Conservation (phyloP, 1,139 yeast genomes). For the Pneumocystis wakefieldiae region DNA sequence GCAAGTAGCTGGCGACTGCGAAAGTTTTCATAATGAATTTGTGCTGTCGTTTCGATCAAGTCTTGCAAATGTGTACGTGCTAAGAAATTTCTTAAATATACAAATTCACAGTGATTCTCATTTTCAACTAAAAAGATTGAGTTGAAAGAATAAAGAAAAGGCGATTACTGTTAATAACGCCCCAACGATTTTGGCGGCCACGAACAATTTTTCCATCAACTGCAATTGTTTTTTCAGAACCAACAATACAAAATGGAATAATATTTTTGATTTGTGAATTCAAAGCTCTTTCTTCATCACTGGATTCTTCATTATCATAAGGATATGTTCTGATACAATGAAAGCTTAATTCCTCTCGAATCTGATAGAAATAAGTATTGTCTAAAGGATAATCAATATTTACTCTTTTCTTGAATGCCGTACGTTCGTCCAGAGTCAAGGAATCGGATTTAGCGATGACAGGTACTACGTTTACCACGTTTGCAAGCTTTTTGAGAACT, state of each 20-base stretch:
- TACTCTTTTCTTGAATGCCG: conserved; percentile 42
- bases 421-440: conserved; percentile 71
- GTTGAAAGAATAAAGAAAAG: background rate
- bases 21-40: conserved; percentile 81
- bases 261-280: conserved; percentile 28
- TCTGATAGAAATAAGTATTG: conserved; percentile 6
- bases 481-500: conserved; percentile 71
- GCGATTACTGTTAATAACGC: conserved; percentile 39
- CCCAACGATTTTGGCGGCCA: conserved; percentile 92
- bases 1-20: conserved; percentile 89
- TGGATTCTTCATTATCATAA: conserved; percentile 70
- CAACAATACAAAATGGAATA: conserved; percentile 89
- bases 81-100: conserved; percentile 79
- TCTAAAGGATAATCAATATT: conserved; percentile 13
- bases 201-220: conserved; percentile 60
- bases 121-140: conserved; percentile 42
- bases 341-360: conserved; percentile 60
- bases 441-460: conserved; percentile 89
- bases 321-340: conserved; percentile 76
- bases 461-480: conserved; percentile 88
- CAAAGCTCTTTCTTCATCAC: conserved; percentile 35
- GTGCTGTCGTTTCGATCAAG: conserved; percentile 80
- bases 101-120: conserved; percentile 88
- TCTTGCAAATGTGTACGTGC: conserved; percentile 94
- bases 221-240: conserved; percentile 68